Evolutionary conservation across 1,284 basidiomycete species (phyloP), one percentile per base, ranked within the genome.

Genomic region (Rhodotorula sp.): DNA sequence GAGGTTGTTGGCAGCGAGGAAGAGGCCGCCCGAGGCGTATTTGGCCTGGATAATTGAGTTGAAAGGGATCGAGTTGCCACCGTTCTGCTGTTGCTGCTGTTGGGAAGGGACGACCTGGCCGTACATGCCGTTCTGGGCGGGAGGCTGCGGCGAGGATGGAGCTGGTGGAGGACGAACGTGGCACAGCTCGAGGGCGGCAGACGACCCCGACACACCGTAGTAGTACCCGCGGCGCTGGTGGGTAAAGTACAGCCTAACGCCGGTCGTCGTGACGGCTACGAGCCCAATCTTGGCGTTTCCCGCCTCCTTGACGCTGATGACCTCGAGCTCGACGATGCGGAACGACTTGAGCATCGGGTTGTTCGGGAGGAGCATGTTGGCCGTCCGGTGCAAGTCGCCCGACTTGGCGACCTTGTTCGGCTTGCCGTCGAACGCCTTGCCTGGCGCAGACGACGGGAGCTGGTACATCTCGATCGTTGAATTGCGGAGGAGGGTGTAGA

Each of bases 91-190:
- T 47, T 66, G 54, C 47, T 64, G 59, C 56, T 65, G 59, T 24
- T 62, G 51, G 39, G 57, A 17, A 13, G 63, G 36, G 15, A 51
- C 62, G 34, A 61, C 49, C 34, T 70, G 70, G 34, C 63, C 66
- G 69, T 65, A 72, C 63, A 57, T 72, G 32, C 56, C 64, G 64
- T 60, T 53, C 34, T 67, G 49, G 47, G 62, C 34, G 46, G 57
- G 58, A n/a, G 67, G 54, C 56, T 63, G 71, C n/a, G 67, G 64
- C 90, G 67, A 48, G 48, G 91, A 47, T 20, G 80, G 4, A n/a
- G 68, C 62, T 34, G 92, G 91, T 24, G 91, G 90, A 27, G 91
- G 82, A 62, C 91, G 86, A 53, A 94, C 87, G 78, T 94, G 91
- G 46, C 86, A 78, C 32, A 94, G 84, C 69, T 89, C 78, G 84